Evolutionary conservation across 768 basidiomycete genomes (phyloP), one percentile per base, ranked within the genome.

Genomic region (Epithele typhae): DNA sequence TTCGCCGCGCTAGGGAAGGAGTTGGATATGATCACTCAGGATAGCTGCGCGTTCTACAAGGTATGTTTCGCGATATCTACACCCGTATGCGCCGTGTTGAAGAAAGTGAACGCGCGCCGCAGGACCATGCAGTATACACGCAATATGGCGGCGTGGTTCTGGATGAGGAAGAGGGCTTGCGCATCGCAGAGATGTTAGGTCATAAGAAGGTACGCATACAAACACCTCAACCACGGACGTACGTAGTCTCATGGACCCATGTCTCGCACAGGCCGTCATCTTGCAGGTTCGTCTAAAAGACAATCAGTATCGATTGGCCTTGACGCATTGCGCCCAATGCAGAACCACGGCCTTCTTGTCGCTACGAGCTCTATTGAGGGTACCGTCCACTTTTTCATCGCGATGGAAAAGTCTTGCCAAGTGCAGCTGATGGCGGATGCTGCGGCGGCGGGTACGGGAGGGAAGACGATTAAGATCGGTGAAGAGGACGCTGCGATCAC

Each of bases 131-230:
- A 2, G 43, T 69, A 18, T 66, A 69, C 45, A 50, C 34, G 10
- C 48, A 61, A 14, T 67, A 64, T 41, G 62, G 64, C 14, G 70
- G 70, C 19, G 59, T 72, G 8, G 69, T 71, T 2, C 45, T 66
- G 3, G 59, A 57, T 18, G 49, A 53, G 10, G 57, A 63, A 25
- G 70, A 72, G 48, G 64, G 63, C 11, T 37, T 22, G 19, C 49
- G 53, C 30, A 71, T 72, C 45, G 67, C 63, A 1, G 40, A 51
- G 24, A 49, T 55, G 18, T 42, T 65, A 4, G 62, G 62, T 10
- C 17, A 36, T 17, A 58, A 53, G 21, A 65, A 65, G 59, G 61
- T 59, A 18, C 23, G 43, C 6, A 11, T 2, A 22, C 3, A 17
- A 38, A 9, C 18, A 2, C 19, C 25, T 3, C 1, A 37, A n/a